Base-by-base conservation (phyloP, 345 rosid genomes). In the Microcos paniculata region DNA sequence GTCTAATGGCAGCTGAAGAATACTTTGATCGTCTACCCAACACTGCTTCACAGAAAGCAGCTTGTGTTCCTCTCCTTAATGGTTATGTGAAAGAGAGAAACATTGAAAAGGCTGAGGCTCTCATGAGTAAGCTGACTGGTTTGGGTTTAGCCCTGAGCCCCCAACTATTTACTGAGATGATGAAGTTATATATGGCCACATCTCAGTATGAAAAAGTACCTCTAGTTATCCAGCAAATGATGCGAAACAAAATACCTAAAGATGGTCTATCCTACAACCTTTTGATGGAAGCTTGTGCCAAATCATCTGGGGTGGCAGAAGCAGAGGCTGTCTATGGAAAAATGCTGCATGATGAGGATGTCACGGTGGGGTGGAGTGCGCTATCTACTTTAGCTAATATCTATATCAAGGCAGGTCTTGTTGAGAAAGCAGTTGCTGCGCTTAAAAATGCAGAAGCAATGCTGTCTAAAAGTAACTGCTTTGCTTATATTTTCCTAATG, bases 161-260 rank as follows among this genome's bases (percentile, higher is more conserved):
- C n/a, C 87, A 85, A 56, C 89, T 82, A 1, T 91, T 78, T 55
- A 91, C 85, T 38, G 93, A 91, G 76, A 89, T 89, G 88, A 87
- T 88, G 94, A 89, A 91, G 78, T 86, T 89, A 30, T 91, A 89
- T 65, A 72, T 80, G 63, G 71, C 85, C 0, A 80, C 77, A 15
- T 71, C 75, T 35, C 81, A 85, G 28, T 82, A 26, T 45, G 83
- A 84, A 67, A 84, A 88, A 84, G 91, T 88, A 4, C 80, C 62
- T n/a, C 52, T 79, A 77, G 90, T 88, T 76, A 82, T 89, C 38
- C 48, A 38, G 40, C 70, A 84, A 77, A 91, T 88, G 96, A 87
- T 84, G 71, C 71, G 24, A 46, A 89, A 89, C 79, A 81, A 82
- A 64, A 84, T 88, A 71, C 82, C 88, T 5, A 81, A 84, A 72